Conservation (phyloP, 306 rosid genomes). For the Macrotyloma uniflorum region DNA sequence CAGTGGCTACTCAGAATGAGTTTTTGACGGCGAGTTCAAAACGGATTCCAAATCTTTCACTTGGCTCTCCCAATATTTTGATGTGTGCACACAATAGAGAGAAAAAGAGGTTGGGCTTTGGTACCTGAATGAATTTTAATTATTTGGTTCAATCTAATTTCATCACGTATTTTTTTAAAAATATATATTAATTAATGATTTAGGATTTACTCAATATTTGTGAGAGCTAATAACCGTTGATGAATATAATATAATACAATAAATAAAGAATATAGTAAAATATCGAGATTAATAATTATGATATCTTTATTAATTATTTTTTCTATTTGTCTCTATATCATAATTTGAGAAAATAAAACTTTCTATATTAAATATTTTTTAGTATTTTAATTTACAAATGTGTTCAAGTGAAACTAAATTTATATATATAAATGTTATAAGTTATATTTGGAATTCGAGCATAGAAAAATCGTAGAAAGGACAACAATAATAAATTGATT, state of each 20-base stretch:
- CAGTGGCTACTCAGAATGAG: constrained; percentile 43
- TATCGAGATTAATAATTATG: too few relatives aligned
- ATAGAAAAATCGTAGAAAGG: too few relatives aligned
- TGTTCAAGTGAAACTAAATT: neutral
- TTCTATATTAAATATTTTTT: too few relatives aligned
- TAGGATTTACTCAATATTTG: neutral
- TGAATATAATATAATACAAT: neutral
- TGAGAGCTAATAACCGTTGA: neutral
- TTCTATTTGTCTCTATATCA: too few relatives aligned
- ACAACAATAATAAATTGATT: too few relatives aligned
- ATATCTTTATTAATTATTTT: too few relatives aligned
- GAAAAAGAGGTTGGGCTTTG: constrained; percentile 29
- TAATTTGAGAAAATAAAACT: too few relatives aligned
- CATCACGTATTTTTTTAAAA: neutral
- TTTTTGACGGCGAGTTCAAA: constrained; percentile 53
- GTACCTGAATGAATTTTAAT: neutral
- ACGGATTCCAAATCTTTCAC: constrained; percentile 50
- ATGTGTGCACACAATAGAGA: constrained; percentile 31
- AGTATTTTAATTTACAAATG: neutral
- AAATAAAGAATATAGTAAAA: neutral
- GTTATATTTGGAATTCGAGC: too few relatives aligned
- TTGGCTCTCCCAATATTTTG: constrained; percentile 34
- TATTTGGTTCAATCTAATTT: neutral
- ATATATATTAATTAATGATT: neutral
- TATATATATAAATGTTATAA: too few relatives aligned